These are phyloP conservation scores for Porphyridium purpureum DNA, from an alignment of 23 red algal genomes.

Conservation along the genomic window DNA sequence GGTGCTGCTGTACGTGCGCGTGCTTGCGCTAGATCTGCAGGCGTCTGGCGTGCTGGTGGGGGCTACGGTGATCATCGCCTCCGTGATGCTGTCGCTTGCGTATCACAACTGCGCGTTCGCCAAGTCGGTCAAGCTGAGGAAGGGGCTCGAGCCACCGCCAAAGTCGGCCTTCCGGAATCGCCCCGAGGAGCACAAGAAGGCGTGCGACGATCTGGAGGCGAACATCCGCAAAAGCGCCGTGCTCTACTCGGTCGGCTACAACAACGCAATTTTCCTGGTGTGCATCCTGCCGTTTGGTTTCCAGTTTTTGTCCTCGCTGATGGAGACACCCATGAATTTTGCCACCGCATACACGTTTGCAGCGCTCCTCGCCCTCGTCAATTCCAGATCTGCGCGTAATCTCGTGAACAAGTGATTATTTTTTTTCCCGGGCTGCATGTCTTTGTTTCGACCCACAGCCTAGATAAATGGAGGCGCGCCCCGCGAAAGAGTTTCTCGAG, in stretches of 20 bases:
- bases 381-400: too few relatives aligned
- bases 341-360: too few relatives aligned
- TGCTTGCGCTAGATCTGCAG: slow-evolving; percentile 27
- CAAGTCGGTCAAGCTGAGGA: slow-evolving; percentile 15
- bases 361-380: too few relatives aligned
- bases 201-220: slow-evolving; percentile 9
- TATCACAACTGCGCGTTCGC: slow-evolving; percentile 48
- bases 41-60: slow-evolving; percentile 19
- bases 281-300: too few relatives aligned
- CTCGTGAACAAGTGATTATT: too few relatives aligned
- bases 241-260: slow-evolving; percentile 26
- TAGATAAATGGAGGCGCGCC: too few relatives aligned
- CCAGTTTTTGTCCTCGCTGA: too few relatives aligned
- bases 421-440: too few relatives aligned
- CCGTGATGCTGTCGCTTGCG: slow-evolving; percentile 25
- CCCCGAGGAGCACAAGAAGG: slow-evolving; percentile 4
- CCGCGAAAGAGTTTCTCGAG: too few relatives aligned
- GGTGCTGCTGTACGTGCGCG: slow-evolving; percentile 35
- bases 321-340: too few relatives aligned
- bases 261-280: slow-evolving; percentile 41
- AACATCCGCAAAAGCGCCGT: slow-evolving; percentile 14
- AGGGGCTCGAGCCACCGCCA: slow-evolving; percentile 21
- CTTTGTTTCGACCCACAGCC: too few relatives aligned
- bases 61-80: not conserved
- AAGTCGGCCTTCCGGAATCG: slow-evolving; percentile 39